Percentiles rank a stretch among this genome's conserved stretches.
These are phyloP conservation scores for Fusarium brevicatenulatum DNA, from an alignment of 2,329 filamentous ascomycete genomes.

Conservation along the genomic window DNA sequence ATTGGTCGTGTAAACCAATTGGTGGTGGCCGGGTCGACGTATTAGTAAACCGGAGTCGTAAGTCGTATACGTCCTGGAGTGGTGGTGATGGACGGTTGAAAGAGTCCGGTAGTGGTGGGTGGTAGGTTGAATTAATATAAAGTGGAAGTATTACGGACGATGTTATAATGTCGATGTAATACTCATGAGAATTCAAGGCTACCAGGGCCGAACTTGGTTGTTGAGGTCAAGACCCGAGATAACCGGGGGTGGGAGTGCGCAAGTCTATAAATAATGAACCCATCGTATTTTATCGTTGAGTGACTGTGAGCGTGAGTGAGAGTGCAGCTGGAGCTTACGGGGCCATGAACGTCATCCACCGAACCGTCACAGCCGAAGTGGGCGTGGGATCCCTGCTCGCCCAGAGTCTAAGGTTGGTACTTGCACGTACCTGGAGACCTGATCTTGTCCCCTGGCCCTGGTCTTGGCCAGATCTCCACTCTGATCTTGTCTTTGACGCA, in stretches of 20 bases:
- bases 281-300: conserved; percentile 26
- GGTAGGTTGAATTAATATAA: conserved; percentile 16
- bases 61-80: conserved; percentile 12
- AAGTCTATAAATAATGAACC: conserved; percentile 39
- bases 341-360: conserved; percentile 33
- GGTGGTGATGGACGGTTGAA: background rate
- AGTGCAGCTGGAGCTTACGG: conserved; percentile 18
- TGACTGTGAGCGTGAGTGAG: background rate
- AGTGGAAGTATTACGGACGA: conserved; percentile 6
- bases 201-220: conserved; percentile 25
- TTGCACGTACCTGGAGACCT: conserved; percentile 23
- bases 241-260: conserved; percentile 26
- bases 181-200: conserved; percentile 20
- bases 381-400: background rate
- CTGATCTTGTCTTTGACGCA: conserved; percentile 28
- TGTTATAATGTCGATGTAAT: conserved; percentile 30
- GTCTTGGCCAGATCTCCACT: conserved; percentile 29
- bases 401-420: conserved; percentile 13
- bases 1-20: conserved; percentile 1
- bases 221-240: conserved; percentile 8
- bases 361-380: conserved; percentile 37
- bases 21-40: background rate
- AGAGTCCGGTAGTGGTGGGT: background rate
- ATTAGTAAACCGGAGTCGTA: background rate
- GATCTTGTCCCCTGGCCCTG: conserved; percentile 17